A percentile compares a stretch with the other conserved stretches of the same genome.
Conservation (phyloP, 108 stramenopile species). For the Cylindrotheca closterium region DNA sequence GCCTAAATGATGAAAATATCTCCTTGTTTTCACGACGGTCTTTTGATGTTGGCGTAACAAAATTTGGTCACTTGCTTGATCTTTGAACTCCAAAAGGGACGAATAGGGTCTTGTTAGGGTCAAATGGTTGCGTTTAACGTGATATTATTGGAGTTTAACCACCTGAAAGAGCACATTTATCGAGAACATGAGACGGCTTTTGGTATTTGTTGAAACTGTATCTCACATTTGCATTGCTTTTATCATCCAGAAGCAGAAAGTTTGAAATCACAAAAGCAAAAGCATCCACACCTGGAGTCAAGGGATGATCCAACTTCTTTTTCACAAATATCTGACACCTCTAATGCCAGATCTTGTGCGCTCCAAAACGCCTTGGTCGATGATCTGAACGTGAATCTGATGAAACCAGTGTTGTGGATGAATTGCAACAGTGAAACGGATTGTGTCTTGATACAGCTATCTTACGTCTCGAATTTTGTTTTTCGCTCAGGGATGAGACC, state of each 20-base stretch:
- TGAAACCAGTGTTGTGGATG: conserved; percentile 1
- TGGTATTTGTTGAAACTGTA: no score
- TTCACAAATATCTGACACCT: conserved; percentile 49
- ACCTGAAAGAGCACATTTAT: conserved; percentile 28
- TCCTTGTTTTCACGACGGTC: conserved; percentile 44
- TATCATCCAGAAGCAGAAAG: no score
- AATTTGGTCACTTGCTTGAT: conserved; percentile 1
- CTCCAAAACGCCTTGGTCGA: conserved; percentile 24
- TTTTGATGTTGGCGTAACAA: conserved; percentile 32
- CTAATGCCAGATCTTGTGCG: conserved; percentile 40
- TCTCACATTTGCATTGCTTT: no score
- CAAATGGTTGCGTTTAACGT: conserved; percentile 20
- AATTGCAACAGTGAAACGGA: neutral
- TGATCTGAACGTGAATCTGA: conserved; percentile 46
- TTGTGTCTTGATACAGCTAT: neutral
- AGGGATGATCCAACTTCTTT: neutral
- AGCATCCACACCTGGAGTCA: neutral
- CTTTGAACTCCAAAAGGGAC: conserved; percentile 25
- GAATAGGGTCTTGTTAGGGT: neutral
- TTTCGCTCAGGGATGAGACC: no score
- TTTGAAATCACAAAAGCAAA: conserved; percentile 1
- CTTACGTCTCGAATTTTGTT: no score
- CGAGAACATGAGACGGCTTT: no score
- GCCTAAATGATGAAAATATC: conserved; percentile 26
- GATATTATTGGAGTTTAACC: conserved; percentile 34